Evolutionary conservation across 495 filamentous ascomycete genomes (phyloP).

Genomic region (Xylaria scruposa): DNA sequence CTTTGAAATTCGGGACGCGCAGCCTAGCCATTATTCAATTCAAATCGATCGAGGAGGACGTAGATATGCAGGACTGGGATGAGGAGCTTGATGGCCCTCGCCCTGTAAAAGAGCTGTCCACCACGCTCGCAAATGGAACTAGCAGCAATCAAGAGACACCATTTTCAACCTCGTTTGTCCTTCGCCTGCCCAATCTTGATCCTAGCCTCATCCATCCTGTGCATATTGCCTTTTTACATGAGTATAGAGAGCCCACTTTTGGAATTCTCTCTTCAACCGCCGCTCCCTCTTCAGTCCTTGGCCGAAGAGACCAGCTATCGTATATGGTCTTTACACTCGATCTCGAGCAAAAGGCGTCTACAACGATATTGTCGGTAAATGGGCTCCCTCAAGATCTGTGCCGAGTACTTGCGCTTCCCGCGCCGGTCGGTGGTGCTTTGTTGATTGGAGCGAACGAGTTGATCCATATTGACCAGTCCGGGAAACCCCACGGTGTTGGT

Average conservation of each 20-base stretch:
- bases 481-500: slow-evolving; percentile 91
- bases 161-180: slow-evolving; percentile 88
- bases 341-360: slow-evolving; percentile 90
- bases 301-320: slow-evolving; percentile 81
- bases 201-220: slow-evolving; percentile 85
- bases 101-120: slow-evolving; percentile 51
- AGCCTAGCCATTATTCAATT: slow-evolving; percentile 96
- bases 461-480: slow-evolving; percentile 94
- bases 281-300: slow-evolving; percentile 74
- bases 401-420: slow-evolving; percentile 80
- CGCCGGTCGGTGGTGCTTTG: slow-evolving; percentile 85
- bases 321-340: slow-evolving; percentile 97
- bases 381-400: slow-evolving; percentile 90
- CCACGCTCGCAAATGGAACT: slow-evolving; percentile 60
- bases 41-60: slow-evolving; percentile 86
- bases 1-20: slow-evolving; percentile 85
- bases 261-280: slow-evolving; percentile 84
- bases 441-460: slow-evolving; percentile 88
- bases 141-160: slow-evolving; percentile 69
- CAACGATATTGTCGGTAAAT: slow-evolving; percentile 83
- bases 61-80: slow-evolving; percentile 86
- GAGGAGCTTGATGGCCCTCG: slow-evolving; percentile 71
- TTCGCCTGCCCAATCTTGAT: slow-evolving; percentile 85
- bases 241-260: slow-evolving; percentile 97
- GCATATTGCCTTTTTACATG: slow-evolving; percentile 91